Base-by-base conservation (phyloP, 352 stramenopile species). In the Aphanomyces euteiches region DNA sequence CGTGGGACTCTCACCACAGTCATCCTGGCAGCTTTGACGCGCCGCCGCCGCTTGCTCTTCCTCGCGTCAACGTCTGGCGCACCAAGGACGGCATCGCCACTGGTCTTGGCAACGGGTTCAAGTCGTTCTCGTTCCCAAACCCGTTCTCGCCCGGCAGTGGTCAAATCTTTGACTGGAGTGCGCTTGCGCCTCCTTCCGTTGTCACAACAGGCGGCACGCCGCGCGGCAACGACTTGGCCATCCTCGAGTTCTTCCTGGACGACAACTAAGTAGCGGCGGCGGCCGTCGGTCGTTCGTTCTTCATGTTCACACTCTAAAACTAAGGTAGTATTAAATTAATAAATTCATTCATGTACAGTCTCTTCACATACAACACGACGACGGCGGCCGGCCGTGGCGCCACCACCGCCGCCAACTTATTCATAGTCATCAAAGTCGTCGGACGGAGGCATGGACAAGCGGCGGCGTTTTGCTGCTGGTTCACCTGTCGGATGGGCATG, bases 361-460 rank as follows among this genome's bases (percentile, higher is more conserved):
- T 63, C 6, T 10, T 45, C 5, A 61, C 54, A 61, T 39, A 13
- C 38, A 28, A 28, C 28, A 28, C 28, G 28, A 28, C 28, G 28
- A 28, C 28, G 28, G 28, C 28, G 2, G 28, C 28, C 28, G 2
- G 28, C 28, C 28, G 28, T 28, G 28, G 28, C 28, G 28, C 28
- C 28, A 2, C 28, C 28, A 2, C 28, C 28, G 28, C 28, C 0
- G 28, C 28, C 43, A 8, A 7, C 8, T 40, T 40, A 70, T 53
- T 70, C 64, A 36, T 70, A 70, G 34, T 93, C 83, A 10, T 74
- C 66, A 34, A 92, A 84, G 38, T 94, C 87, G 53, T 87, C 89
- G 28, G n/a, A n/a, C 10, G 54, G 17, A 40, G 50, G 21, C 87
- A 94, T 94, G 57, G 88, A 90, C 34, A 94, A 77, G 54, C 87